Conservation (phyloP, 192 early-diverging fungal genomes). For the Backusella parvicylindrica region DNA sequence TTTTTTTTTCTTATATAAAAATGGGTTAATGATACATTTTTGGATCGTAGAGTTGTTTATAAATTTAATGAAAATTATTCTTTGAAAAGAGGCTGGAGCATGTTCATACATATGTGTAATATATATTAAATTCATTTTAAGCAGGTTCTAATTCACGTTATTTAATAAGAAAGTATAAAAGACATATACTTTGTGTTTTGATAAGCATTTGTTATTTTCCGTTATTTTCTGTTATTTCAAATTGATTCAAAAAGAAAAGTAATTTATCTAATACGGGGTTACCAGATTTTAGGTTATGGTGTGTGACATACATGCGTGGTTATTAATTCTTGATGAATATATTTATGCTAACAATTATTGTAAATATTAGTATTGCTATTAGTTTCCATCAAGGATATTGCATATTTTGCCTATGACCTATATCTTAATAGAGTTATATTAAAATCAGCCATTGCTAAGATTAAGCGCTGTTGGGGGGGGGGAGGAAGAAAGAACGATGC, state of each 20-base stretch:
- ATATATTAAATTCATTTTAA: background rate
- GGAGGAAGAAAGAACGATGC: background rate
- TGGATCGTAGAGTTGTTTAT: background rate
- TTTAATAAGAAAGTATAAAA: no score
- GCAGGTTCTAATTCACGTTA: no score
- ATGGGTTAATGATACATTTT: background rate
- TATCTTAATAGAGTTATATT: background rate
- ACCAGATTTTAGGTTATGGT: background rate
- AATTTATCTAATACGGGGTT: background rate
- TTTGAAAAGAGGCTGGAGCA: background rate
- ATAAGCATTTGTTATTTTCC: background rate
- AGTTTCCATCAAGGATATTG: background rate
- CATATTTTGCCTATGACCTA: background rate
- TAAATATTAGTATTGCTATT: background rate
- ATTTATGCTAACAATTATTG: background rate
- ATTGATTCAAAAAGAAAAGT: background rate
- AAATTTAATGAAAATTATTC: background rate
- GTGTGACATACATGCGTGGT: background rate
- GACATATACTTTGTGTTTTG: no score
- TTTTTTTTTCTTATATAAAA: background rate
- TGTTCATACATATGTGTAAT: background rate
- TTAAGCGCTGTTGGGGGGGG: background rate
- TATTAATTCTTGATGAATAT: background rate
- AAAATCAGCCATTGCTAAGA: background rate
- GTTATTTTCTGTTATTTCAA: background rate